Evolutionary conservation across 768 basidiomycete species (phyloP).

Genomic region (Russula earlei): DNA sequence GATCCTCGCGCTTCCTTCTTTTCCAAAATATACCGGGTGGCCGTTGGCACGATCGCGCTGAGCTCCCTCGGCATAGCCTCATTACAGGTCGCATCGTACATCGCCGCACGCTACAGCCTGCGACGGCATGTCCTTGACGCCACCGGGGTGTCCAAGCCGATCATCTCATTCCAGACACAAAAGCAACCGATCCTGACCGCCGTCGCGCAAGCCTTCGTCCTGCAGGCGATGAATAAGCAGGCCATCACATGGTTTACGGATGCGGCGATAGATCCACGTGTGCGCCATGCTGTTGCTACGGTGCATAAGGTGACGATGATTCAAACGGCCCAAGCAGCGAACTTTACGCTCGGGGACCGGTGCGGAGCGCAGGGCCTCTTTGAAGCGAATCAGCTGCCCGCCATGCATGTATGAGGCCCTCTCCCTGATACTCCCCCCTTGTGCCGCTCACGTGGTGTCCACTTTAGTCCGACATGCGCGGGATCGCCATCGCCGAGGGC

Average conservation of each 20-base stretch:
- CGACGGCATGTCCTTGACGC: slow-evolving; percentile 42
- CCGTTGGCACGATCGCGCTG: slow-evolving; percentile 22
- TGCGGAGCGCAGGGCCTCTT: slow-evolving; percentile 61
- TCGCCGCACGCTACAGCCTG: slow-evolving; percentile 49
- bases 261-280: slow-evolving; percentile 33
- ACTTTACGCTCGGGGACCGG: slow-evolving; percentile 47
- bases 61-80: slow-evolving; percentile 31
- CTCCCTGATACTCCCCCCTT: slow-evolving; percentile 21
- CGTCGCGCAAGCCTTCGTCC: slow-evolving; percentile 41
- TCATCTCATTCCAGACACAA: slow-evolving; percentile 56
- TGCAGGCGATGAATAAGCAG: slow-evolving; percentile 37
- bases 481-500: slow-evolving; percentile 38
- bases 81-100: slow-evolving; percentile 44
- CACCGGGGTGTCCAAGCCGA: slow-evolving; percentile 35
- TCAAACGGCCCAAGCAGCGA: slow-evolving; percentile 23
- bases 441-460: slow-evolving; percentile 22
- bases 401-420: slow-evolving; percentile 36
- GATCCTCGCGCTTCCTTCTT: slow-evolving; percentile 17
- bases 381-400: slow-evolving; percentile 51
- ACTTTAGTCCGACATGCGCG: slow-evolving; percentile 21
- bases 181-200: slow-evolving; percentile 50
- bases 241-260: slow-evolving; percentile 31
- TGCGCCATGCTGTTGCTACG: slow-evolving; percentile 47
- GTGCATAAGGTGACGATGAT: slow-evolving; percentile 47
- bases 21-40: slow-evolving; percentile 21